Evolutionary conservation across 495 filamentous ascomycete genomes (phyloP).

Genomic region (Poronia punctata): DNA sequence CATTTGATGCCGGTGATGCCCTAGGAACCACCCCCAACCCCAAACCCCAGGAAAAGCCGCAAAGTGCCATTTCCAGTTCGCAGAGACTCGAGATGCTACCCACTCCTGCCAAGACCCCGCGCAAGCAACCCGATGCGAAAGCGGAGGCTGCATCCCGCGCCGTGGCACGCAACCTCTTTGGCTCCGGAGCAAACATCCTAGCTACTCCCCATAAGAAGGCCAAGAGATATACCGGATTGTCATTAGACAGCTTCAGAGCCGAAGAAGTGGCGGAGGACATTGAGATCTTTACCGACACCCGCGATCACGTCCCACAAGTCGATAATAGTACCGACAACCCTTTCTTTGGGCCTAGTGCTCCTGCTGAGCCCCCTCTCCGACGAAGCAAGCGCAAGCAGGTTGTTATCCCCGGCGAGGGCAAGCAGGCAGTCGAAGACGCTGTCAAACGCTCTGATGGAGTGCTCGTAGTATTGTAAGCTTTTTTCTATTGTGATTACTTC

Average conservation of each 20-base stretch:
- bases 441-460: conserved; percentile 68
- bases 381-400: conserved; percentile 42
- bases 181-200: conserved; percentile 49
- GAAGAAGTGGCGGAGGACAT: conserved; percentile 54
- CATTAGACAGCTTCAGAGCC: conserved; percentile 61
- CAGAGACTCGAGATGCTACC: conserved; percentile 55
- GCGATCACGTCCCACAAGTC: conserved; percentile 71
- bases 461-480: conserved; percentile 78
- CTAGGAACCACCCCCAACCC: conserved; percentile 23
- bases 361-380: conserved; percentile 24
- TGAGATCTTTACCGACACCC: conserved; percentile 82
- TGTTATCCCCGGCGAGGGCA: conserved; percentile 44
- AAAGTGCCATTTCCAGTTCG: conserved; percentile 8
- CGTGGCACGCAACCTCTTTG: conserved; percentile 72
- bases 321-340: conserved; percentile 65
- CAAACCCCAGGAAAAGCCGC: conserved; percentile 17
- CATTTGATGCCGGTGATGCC: conserved; percentile 28
- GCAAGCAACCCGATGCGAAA: conserved; percentile 54
- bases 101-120: conserved; percentile 86
- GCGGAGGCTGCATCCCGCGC: conserved; percentile 48
- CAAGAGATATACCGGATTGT: conserved; percentile 53
- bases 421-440: conserved; percentile 53
- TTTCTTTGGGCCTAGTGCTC: conserved; percentile 49
- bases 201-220: conserved; percentile 52
- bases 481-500: neutral